These are phyloP conservation scores for Fusarium camptoceras DNA, from an alignment of 2,329 filamentous ascomycete species.

Conservation along the genomic window DNA sequence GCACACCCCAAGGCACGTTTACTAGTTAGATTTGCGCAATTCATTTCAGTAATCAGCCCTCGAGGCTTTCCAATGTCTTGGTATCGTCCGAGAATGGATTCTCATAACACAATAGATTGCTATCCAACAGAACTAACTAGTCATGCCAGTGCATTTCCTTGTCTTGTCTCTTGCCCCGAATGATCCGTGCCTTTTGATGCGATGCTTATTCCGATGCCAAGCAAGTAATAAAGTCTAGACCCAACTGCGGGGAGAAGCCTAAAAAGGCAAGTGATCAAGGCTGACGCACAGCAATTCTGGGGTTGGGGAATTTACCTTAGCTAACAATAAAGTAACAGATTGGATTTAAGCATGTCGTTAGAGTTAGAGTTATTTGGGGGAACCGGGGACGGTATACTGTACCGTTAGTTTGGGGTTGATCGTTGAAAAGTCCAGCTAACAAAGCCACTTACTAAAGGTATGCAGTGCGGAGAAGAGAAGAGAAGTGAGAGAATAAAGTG, in stretches of 20 bases:
- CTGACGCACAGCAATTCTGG: background rate
- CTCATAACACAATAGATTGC: slow-evolving; percentile 8
- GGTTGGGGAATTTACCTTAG: slow-evolving; percentile 35
- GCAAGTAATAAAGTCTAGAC: slow-evolving; percentile 7
- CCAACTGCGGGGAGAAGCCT: slow-evolving; percentile 16
- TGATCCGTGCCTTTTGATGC: background rate
- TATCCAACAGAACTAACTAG: slow-evolving; percentile 8
- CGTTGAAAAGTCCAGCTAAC: background rate
- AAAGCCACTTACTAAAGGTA: slow-evolving; percentile 23
- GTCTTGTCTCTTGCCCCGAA: background rate
- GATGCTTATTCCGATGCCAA: slow-evolving; percentile 19
- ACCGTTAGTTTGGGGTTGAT: slow-evolving; percentile 3
- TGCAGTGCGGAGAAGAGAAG: slow-evolving; percentile 19
- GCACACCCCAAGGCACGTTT: slow-evolving; percentile 10
- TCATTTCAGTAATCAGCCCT: background rate
- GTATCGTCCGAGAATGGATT: slow-evolving; percentile 12
- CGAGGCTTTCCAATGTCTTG: slow-evolving; percentile 7
- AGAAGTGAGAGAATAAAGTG: slow-evolving; percentile 6
- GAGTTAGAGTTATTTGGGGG: slow-evolving; percentile 11
- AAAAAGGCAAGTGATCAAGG: slow-evolving; percentile 19
- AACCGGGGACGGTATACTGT: slow-evolving; percentile 1
- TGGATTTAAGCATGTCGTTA: slow-evolving; percentile 31
- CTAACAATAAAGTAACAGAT: slow-evolving; percentile 41
- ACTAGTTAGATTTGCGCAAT: background rate
- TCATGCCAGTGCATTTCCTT: background rate